Evolutionary conservation across 768 basidiomycete species (phyloP), one percentile per base, ranked within the genome.

Genomic region (Boletus pseudopeckii): DNA sequence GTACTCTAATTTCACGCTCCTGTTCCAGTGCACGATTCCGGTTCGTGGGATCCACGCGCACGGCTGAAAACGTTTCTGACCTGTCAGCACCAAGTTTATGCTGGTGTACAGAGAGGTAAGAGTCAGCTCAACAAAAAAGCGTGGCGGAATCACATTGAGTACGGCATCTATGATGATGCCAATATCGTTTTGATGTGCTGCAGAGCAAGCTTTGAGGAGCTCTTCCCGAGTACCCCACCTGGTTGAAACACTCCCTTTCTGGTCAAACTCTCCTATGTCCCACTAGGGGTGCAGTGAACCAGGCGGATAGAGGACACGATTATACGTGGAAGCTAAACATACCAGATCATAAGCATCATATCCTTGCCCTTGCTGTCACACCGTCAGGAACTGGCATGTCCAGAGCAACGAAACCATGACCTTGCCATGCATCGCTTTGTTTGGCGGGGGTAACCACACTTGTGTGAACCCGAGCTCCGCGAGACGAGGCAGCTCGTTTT

Each of bases 211-310:
- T 11, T 73, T 62, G 2, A 92, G 64, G 26, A 94, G 79, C 55
- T 96, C 88, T 28, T 90, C 82, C 59, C 84, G 88, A 13, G 88
- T 86, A 22, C 94, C 94, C 92, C 93, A 98, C 54, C 92, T 80
- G 1, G 94, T 96, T 15, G 75, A 68, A 32, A 83, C 65, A 15
- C 80, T 70, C 15, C 86, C 88, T 63, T 86, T 90, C 68, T 90
- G 90, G 47, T 86, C 59, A 57, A 92, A 92, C 71, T 92, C 90
- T 34, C 90, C 90, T 17, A 93, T 71, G 66, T 93, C 90, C 90
- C 91, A 93, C 90, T 92, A 48, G 32, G 17, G 17, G 45, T 45
- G 46, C 6, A 44, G 24, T 9, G n/a, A 50, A 22, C 28, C 34
- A 11, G 20, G 34, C 15, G 24, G 7, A 39, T 42, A 42, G 41